Base-by-base conservation (phyloP, 2,329 filamentous ascomycete species). In the Penicillium aurantiogriseum region DNA sequence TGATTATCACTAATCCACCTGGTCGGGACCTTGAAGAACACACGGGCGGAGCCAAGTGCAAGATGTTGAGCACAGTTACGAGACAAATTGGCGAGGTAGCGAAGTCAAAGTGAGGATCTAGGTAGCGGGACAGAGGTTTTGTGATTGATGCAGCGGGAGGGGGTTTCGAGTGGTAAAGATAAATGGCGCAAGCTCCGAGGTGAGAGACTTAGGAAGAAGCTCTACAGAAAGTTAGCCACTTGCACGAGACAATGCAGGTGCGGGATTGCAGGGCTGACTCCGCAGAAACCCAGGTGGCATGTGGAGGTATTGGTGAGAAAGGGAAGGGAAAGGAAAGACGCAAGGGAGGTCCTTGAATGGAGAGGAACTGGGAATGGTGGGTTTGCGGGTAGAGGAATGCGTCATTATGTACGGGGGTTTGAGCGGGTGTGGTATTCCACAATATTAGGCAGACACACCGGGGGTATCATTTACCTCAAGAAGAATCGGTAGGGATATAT, bases 341-440 rank as follows among this genome's bases (percentile, higher is more conserved):
- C 61, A 60, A 62, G 65, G 61, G 62, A 64, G 54, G 57, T 25
- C 33, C 21, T 42, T 54, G 44, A 51, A 57, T 64, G 59, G 51
- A 40, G 48, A 45, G 60, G 53, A 44, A 62, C 62, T 63, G 61
- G 59, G 56, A 59, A 51, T 62, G 59, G 53, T 68, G 57, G 61
- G 54, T 59, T 57, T 54, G 60, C 62, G 63, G 62, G 51, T 60
- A 54, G 62, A 68, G 64, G 63, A 69, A 72, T 74, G 71, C 71
- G 71, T 74, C 71, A 74, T 74, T 66, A 70, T 69, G 58, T 62
- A 61, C 57, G 65, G 63, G 65, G 63, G 66, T 59, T 62, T 62
- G 58, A 36, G 54, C 58, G 52, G 48, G 48, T 33, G 48, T 33
- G 46, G 55, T 52, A 45, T 57, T 59, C 56, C 57, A 58, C 53